Conservation (phyloP, 306 rosid genomes). For the Carpinus fangiana region DNA sequence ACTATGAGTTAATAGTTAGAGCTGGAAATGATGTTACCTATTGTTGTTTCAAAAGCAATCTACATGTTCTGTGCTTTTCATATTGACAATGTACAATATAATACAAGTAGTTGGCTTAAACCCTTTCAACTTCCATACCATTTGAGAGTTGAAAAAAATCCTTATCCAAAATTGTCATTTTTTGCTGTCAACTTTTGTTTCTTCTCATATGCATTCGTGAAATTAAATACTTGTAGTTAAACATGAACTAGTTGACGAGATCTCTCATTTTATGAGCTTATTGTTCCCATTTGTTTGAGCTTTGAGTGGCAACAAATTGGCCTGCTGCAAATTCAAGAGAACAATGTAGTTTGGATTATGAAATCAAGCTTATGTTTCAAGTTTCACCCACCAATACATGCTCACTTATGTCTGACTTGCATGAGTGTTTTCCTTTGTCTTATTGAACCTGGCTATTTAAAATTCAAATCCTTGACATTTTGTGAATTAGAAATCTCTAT, state of each 20-base stretch:
- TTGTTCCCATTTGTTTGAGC: background rate
- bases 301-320: background rate
- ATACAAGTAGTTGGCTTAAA: background rate
- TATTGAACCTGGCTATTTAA: conserved; percentile 7
- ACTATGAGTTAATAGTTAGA: background rate
- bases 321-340: background rate
- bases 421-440: conserved; percentile 1
- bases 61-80: background rate
- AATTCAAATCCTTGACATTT: conserved; percentile 1
- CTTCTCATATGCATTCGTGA: background rate
- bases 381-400: background rate
- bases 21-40: background rate
- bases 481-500: conserved; percentile 5
- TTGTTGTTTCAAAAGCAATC: background rate
- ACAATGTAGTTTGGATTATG: background rate
- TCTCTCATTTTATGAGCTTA: background rate
- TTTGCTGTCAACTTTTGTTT: background rate
- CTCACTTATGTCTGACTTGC: background rate
- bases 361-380: conserved; percentile 2
- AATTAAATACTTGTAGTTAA: background rate
- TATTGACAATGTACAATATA: background rate
- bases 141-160: background rate
- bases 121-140: background rate
- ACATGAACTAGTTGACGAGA: background rate
- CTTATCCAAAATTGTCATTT: background rate